These are phyloP conservation scores for Hortiboletus flavorubellus DNA, from an alignment of 768 basidiomycete genomes.

Conservation along the genomic window DNA sequence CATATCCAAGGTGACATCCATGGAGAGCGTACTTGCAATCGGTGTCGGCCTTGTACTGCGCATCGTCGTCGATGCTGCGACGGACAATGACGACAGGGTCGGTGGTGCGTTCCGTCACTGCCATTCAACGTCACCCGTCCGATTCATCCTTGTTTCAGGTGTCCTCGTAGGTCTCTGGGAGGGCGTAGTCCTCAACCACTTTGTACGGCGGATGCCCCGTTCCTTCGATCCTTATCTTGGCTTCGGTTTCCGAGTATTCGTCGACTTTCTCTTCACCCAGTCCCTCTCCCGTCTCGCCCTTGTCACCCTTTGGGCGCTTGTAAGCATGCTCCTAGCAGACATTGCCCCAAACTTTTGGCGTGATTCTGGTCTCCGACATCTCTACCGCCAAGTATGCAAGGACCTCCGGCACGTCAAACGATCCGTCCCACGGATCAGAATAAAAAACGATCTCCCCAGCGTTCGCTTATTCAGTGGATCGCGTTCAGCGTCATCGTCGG, in stretches of 20 bases:
- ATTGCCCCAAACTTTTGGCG: slow-evolving; percentile 45
- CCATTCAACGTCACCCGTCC: background rate
- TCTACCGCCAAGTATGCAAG: slow-evolving; percentile 37
- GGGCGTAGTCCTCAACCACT: slow-evolving; percentile 70
- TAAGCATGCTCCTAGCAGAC: slow-evolving; percentile 54
- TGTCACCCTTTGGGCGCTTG: slow-evolving; percentile 50
- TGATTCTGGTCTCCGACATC: slow-evolving; percentile 37
- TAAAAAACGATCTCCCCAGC: slow-evolving; percentile 32
- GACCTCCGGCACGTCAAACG: slow-evolving; percentile 32
- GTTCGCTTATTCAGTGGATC: slow-evolving; percentile 24
- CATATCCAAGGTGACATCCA: slow-evolving; percentile 34
- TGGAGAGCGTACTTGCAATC: slow-evolving; percentile 73
- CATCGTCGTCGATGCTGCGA: slow-evolving; percentile 52
- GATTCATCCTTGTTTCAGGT: slow-evolving; percentile 32
- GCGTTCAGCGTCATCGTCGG: slow-evolving; percentile 15
- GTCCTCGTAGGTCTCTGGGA: slow-evolving; percentile 78
- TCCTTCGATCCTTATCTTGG: slow-evolving; percentile 71
- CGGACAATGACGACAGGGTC: slow-evolving; percentile 30
- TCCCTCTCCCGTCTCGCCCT: slow-evolving; percentile 44
- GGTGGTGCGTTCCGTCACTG: slow-evolving; percentile 23
- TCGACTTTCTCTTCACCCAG: slow-evolving; percentile 68
- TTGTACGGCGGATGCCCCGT: slow-evolving; percentile 59
- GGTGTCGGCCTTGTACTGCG: slow-evolving; percentile 64
- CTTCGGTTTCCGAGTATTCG: slow-evolving; percentile 63
- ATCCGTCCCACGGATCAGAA: slow-evolving; percentile 30